phyloP scores from a whole-genome alignment of 768 basidiomycete species.

The Hygrocybe punicea region DNA sequence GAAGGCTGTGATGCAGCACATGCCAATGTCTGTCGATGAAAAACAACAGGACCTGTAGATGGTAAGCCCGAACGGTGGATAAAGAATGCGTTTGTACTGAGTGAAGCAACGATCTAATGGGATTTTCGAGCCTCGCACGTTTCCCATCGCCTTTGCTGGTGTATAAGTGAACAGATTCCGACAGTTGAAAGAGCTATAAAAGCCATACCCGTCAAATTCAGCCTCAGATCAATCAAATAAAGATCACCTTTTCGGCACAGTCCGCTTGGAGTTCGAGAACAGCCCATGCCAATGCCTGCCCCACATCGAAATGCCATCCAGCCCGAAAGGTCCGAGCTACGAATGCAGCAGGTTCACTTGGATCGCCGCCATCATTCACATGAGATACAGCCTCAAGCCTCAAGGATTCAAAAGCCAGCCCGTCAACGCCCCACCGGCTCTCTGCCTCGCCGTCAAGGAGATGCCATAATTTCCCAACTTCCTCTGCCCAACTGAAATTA shows the following conservation, averaged over 20 bases:
- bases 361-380: constrained; percentile 6
- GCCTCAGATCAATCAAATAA: not conserved
- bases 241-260: constrained; percentile 59
- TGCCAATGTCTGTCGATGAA: constrained; percentile 77
- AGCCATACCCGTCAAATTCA: constrained; percentile 4
- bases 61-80: constrained; percentile 40
- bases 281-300: constrained; percentile 75
- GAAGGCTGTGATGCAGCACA: constrained; percentile 55
- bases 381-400: constrained; percentile 47
- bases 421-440: constrained; percentile 60
- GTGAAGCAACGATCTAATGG: constrained; percentile 53
- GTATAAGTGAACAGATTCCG: constrained; percentile 49
- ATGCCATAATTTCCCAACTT: constrained; percentile 52
- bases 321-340: constrained; percentile 63
- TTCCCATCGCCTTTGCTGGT: constrained; percentile 42
- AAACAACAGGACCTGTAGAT: constrained; percentile 80
- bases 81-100: constrained; percentile 39
- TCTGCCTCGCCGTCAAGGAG: constrained; percentile 61
- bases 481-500: constrained; percentile 39
- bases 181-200: constrained; percentile 58
- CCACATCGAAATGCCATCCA: constrained; percentile 66
- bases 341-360: constrained; percentile 39
- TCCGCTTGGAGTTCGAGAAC: constrained; percentile 78
- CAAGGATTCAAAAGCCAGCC: constrained; percentile 61
- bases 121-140: constrained; percentile 54